These are phyloP conservation scores for Metschnikowia matae DNA, from an alignment of 805 yeast species.

Conservation along the genomic window DNA sequence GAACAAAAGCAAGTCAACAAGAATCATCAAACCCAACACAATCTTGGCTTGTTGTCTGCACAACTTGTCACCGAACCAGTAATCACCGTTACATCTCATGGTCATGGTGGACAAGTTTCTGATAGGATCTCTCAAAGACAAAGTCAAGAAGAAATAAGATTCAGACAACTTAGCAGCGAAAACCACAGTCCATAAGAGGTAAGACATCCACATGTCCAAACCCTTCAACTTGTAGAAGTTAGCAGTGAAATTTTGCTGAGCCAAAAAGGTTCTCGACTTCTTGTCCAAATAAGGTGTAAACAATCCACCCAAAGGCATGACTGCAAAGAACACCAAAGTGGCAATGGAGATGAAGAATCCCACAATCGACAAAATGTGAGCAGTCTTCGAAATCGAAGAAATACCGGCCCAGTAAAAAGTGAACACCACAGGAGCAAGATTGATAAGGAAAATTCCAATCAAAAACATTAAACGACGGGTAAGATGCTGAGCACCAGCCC, in stretches of 20 bases:
- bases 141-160: constrained; percentile 72
- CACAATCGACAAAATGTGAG: constrained; percentile 75
- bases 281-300: constrained; percentile 90
- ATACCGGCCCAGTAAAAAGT: constrained; percentile 78
- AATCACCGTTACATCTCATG: constrained; percentile 96
- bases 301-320: constrained; percentile 96
- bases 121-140: constrained; percentile 84
- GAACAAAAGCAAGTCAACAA: constrained; percentile 90
- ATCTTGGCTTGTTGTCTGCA: constrained; percentile 87
- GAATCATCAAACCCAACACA: constrained; percentile 86
- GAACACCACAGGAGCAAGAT: constrained; percentile 83
- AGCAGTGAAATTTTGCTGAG: constrained; percentile 95
- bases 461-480: constrained; percentile 81
- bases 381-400: constrained; percentile 62
- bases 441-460: constrained; percentile 58
- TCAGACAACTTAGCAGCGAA: constrained; percentile 84
- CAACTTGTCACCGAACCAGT: constrained; percentile 71
- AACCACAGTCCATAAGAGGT: constrained; percentile 83
- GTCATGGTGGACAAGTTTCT: constrained; percentile 78
- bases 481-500: constrained; percentile 99
- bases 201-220: constrained; percentile 94
- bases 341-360: constrained; percentile 85
- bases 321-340: constrained; percentile 78
- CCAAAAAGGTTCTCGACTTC: constrained; percentile 80
- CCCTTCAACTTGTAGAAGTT: constrained; percentile 78